Percentiles rank a stretch among this genome's conserved stretches.
Evolutionary conservation across 129 eudicot genomes (phyloP).

Genomic region (Rutidosis leptorrhynchoides): DNA sequence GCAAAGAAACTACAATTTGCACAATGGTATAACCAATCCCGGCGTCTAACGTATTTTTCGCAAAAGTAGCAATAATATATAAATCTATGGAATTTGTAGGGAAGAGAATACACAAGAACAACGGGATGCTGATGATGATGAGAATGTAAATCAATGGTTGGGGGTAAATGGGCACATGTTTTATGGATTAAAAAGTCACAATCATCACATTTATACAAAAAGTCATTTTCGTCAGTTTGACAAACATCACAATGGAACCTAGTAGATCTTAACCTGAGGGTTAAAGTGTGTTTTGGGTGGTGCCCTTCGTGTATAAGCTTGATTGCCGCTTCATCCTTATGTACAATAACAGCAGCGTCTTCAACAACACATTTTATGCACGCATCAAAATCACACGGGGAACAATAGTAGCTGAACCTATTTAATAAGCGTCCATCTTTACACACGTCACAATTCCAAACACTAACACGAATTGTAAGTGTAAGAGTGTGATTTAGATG

Average conservation of each 20-base stretch:
- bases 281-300: constrained; percentile 9
- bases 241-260: not conserved
- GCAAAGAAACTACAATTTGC: not conserved
- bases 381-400: not conserved
- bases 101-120: not conserved
- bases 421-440: not conserved
- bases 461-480: not conserved
- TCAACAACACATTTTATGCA: not conserved
- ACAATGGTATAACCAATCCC: not conserved
- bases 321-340: not conserved
- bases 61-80: not conserved
- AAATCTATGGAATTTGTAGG: not conserved
- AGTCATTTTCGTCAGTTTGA: not conserved
- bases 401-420: not conserved
- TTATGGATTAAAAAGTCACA: constrained; percentile 11
- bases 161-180: not conserved
- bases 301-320: not conserved
- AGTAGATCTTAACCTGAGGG: not conserved
- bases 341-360: not conserved
- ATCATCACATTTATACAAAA: not conserved
- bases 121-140: not conserved
- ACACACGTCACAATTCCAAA: not conserved
- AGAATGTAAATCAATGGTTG: not conserved
- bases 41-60: not conserved
- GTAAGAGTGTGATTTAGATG: not conserved